Conservation (phyloP, 306 rosid genomes). For the Inga oerstediana region DNA sequence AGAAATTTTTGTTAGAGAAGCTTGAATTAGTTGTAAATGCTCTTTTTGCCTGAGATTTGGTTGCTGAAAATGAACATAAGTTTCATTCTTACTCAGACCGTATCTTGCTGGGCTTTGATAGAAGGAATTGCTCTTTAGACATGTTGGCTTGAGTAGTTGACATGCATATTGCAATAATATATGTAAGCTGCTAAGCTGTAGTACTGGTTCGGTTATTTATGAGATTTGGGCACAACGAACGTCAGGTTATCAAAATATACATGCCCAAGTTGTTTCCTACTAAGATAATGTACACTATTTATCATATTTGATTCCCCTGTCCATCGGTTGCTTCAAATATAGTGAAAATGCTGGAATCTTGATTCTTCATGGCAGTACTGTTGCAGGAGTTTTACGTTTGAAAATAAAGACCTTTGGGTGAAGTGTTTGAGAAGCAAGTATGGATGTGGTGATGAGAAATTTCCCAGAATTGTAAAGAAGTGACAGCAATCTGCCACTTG, state of each 20-base stretch:
- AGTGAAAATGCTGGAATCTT: not conserved
- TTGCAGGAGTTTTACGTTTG: too few species aligned
- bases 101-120: not conserved
- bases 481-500: too few species aligned
- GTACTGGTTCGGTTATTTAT: not conserved
- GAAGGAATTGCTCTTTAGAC: not conserved
- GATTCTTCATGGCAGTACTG: not conserved
- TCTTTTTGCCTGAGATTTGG: not conserved
- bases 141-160: not conserved
- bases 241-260: not conserved
- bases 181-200: not conserved
- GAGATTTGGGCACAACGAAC: not conserved
- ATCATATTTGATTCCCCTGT: too few species aligned
- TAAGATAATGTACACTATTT: not conserved
- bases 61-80: not conserved
- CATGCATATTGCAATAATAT: not conserved
- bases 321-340: not conserved
- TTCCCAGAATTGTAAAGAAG: too few species aligned
- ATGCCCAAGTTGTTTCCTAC: not conserved
- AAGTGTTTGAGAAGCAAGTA: too few species aligned
- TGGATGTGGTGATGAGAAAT: too few species aligned
- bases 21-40: not conserved
- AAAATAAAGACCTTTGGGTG: not conserved
- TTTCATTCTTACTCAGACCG: not conserved
- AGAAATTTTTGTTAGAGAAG: not conserved